Conservation (phyloP, 345 rosid species). For the Rhizophora mangle region DNA sequence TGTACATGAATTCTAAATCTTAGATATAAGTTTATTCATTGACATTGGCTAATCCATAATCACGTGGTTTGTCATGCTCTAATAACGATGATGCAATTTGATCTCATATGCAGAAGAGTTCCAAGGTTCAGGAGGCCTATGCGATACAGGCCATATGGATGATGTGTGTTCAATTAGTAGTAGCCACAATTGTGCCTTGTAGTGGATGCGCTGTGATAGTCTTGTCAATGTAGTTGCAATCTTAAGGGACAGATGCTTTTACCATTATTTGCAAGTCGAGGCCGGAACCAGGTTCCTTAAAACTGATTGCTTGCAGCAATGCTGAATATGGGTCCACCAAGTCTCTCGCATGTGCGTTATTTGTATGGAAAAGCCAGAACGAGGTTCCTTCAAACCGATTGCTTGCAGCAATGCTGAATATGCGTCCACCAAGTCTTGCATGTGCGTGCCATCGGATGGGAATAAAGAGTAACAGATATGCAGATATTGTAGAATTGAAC, state of each 20-base stretch:
- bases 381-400: background rate
- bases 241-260: conserved; percentile 14
- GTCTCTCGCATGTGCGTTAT: conserved; percentile 1
- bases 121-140: conserved; percentile 92
- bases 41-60: too few species aligned
- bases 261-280: conserved; percentile 21
- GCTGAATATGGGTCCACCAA: conserved; percentile 10
- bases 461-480: conserved; percentile 15
- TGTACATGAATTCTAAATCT: background rate
- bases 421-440: conserved; percentile 1
- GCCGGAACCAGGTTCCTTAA: conserved; percentile 14
- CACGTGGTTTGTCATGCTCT: background rate
- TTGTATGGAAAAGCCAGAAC: too few species aligned
- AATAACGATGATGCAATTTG: background rate
- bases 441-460: conserved; percentile 3
- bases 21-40: background rate
- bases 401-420: conserved; percentile 14
- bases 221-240: conserved; percentile 6
- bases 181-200: conserved; percentile 4
- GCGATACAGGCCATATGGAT: conserved; percentile 87
- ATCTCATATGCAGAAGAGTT: conserved; percentile 64
- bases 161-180: background rate
- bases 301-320: conserved; percentile 13
- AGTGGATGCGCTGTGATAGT: conserved; percentile 8
- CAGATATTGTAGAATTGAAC: conserved; percentile 25